Evolutionary conservation across 345 rosid species (phyloP), one percentile per base, ranked within the genome.

Genomic region (Isatis tinctoria): DNA sequence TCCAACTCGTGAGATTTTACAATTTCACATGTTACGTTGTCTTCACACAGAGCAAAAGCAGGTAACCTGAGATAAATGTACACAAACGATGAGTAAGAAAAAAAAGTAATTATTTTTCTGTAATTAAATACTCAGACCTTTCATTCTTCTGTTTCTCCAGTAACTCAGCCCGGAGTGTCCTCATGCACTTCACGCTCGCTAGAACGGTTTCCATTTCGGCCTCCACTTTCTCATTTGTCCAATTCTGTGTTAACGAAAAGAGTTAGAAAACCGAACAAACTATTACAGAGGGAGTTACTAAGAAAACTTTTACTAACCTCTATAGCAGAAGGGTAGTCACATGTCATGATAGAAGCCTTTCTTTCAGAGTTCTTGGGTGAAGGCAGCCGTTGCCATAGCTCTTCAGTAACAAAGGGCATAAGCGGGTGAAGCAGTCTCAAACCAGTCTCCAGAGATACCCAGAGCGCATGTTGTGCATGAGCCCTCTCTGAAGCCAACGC

Each of bases 11-110:
- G 89, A 69, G 88, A 78, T 62, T 56, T 64, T 7, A 95, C 84
- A 30, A 84, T 76, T 51, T 81, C 84, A 10, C 82, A 83, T 22
- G 85, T 87, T 75, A 74, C 82, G 17, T 86, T 84, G 78, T 71
- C 85, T 74, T 83, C 92, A 86, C 97, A 95, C 67, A 86, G 79
- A 20, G 88, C 94, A 76, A 84, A 90, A 58, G 92, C 99, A 45
- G 92, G 98, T 66, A 90, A 63, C 84, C 98, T 95, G 86, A 74
- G 70, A 22, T 76, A 71, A 14, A 41, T 43, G 18, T 32, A 35
- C n/a, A 63, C 4, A 54, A n/a, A 22, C 5, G 24, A n/a, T n/a
- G n/a, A n/a, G n/a, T n/a, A n/a, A n/a, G n/a, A n/a, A n/a, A 30
- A 57, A 10, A 16, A 27, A 2, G 39, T 16, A 57, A 13, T 56